Conservation (phyloP, 2,329 filamentous ascomycete genomes). For the Aspergillus sp. region DNA sequence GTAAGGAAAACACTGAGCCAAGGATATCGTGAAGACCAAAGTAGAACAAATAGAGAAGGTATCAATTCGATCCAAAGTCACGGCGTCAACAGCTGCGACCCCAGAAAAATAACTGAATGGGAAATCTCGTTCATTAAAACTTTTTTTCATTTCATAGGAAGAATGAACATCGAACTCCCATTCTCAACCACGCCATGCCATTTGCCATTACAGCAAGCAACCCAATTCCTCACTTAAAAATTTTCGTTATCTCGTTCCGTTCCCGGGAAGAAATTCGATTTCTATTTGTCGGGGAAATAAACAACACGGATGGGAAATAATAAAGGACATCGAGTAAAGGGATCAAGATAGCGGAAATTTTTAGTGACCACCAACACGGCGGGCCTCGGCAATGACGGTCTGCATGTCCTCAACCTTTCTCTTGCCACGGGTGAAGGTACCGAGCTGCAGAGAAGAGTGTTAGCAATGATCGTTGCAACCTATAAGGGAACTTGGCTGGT, state of each 20-base stretch:
- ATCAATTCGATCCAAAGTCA: too few relatives aligned
- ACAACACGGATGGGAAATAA: background rate
- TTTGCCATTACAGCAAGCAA: background rate
- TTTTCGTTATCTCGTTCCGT: background rate
- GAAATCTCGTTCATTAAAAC: background rate
- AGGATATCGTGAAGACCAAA: too few relatives aligned
- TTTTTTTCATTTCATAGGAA: background rate
- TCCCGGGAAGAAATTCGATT: background rate
- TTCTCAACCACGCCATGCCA: background rate
- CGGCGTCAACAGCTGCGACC: too few relatives aligned
- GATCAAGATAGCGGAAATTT: slow-evolving; percentile 11
- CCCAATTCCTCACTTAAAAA: background rate
- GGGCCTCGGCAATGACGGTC: slow-evolving; percentile 94
- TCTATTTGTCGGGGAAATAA: background rate
- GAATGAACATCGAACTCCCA: background rate
- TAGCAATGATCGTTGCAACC: slow-evolving; percentile 6
- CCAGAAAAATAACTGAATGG: too few relatives aligned
- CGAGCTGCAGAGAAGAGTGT: slow-evolving; percentile 57
- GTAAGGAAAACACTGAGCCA: too few relatives aligned
- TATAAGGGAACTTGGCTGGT: background rate
- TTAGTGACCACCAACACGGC: slow-evolving; percentile 64
- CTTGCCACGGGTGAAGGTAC: slow-evolving; percentile 98
- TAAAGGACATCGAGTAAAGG: background rate
- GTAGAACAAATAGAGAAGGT: too few relatives aligned
- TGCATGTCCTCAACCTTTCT: slow-evolving; percentile 99